phyloP scores from a whole-genome alignment of 805 yeast species.

The Candida peoriensis region DNA sequence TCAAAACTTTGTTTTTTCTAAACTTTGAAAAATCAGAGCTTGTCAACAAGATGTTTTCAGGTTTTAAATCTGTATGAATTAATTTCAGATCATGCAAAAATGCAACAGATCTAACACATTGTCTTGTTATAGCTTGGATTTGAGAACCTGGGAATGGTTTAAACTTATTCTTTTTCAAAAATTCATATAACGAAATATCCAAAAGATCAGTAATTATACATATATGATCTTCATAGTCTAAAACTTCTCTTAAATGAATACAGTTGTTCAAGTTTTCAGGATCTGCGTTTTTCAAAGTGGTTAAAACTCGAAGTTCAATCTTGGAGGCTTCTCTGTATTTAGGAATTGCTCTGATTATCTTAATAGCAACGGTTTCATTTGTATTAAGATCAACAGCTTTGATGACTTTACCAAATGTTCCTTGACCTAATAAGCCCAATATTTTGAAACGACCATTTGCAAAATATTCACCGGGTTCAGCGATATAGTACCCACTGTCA shows the following conservation, averaged over 20 bases:
- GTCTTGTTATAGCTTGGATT: constrained; percentile 83
- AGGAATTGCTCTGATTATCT: constrained; percentile 86
- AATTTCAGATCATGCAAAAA: constrained; percentile 85
- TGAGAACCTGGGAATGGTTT: constrained; percentile 94
- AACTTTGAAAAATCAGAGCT: constrained; percentile 19
- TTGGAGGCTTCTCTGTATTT: constrained; percentile 94
- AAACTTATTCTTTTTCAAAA: constrained; percentile 76
- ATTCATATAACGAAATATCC: constrained; percentile 84
- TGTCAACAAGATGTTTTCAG: constrained; percentile 72
- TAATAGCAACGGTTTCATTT: constrained; percentile 68
- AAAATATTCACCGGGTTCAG: constrained; percentile 51
- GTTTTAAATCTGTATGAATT: constrained; percentile 94
- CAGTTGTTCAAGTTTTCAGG: constrained; percentile 66
- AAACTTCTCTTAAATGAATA: constrained; percentile 80
- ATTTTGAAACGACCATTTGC: constrained; percentile 72
- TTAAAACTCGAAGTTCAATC: constrained; percentile 80
- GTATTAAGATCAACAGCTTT: constrained; percentile 68
- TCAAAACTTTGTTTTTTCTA: constrained; percentile 42
- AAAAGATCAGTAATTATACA: constrained; percentile 88
- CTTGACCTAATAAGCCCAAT: constrained; percentile 73
- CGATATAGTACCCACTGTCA: constrained; percentile 66
- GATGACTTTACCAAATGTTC: constrained; percentile 88
- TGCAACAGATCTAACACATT: constrained; percentile 77
- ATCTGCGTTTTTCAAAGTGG: constrained; percentile 66
- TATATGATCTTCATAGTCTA: constrained; percentile 90